Evolutionary conservation across 2,329 filamentous ascomycete species (phyloP).

Genomic region (Neofusicoccum parvum): DNA sequence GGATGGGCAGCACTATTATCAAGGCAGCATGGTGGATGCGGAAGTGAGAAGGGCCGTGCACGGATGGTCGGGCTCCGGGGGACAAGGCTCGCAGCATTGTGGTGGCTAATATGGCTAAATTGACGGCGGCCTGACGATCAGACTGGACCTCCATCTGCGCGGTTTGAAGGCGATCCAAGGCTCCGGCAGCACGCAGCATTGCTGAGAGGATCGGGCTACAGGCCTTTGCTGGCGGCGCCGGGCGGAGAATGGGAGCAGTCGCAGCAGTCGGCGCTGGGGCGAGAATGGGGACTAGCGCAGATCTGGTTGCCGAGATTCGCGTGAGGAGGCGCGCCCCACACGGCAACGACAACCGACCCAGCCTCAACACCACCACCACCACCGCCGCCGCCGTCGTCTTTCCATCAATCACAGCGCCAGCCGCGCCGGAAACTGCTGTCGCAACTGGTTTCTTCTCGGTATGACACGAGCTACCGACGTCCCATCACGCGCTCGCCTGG

Average conservation of each 20-base stretch:
- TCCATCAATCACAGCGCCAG: neutral
- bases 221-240: neutral
- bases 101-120: neutral
- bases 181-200: neutral
- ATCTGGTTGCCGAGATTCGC: neutral
- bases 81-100: neutral
- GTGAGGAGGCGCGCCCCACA: neutral
- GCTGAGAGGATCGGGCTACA: neutral
- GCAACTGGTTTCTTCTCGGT: neutral
- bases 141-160: neutral
- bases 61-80: neutral
- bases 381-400: neutral
- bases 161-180: neutral
- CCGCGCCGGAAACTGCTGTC: neutral
- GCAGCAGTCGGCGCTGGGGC: neutral
- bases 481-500: conserved; percentile 8
- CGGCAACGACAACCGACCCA: neutral
- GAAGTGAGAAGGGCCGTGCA: neutral
- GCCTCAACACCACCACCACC: neutral
- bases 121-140: neutral
- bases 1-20: neutral
- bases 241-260: neutral
- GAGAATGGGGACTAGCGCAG: neutral
- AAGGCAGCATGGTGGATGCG: neutral
- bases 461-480: neutral